A percentile compares a stretch with the other conserved stretches of the same genome.
Conservation (phyloP, 371 early-diverging fungal species). For the Mortierella sp. region DNA sequence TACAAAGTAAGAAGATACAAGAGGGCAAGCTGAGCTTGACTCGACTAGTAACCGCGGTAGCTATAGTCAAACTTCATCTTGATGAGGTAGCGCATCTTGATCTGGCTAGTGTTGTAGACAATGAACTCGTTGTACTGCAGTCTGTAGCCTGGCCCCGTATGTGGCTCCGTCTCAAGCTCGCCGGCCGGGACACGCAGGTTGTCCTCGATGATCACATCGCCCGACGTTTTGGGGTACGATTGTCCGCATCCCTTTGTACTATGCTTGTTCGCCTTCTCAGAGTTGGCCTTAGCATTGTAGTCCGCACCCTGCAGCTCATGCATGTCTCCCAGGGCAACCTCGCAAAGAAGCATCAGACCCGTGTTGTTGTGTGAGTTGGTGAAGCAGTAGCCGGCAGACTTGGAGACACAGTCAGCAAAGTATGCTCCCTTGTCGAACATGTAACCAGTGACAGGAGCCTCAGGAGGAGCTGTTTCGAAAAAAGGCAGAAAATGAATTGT, state of each 20-base stretch:
- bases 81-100: slow-evolving; percentile 71
- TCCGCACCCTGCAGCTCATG: slow-evolving; percentile 61
- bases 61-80: slow-evolving; percentile 64
- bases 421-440: slow-evolving; percentile 84
- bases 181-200: slow-evolving; percentile 42
- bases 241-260: slow-evolving; percentile 71
- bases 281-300: slow-evolving; percentile 65
- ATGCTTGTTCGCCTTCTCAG: slow-evolving; percentile 59
- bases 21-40: background rate
- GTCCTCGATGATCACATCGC: slow-evolving; percentile 40
- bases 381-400: slow-evolving; percentile 78
- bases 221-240: slow-evolving; percentile 64
- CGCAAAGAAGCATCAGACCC: slow-evolving; percentile 74
- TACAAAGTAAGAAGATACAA: background rate
- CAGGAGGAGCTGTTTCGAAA: slow-evolving; percentile 65
- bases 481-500: background rate
- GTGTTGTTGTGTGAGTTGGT: slow-evolving; percentile 50
- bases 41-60: slow-evolving; percentile 7
- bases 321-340: slow-evolving; percentile 74
- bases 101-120: slow-evolving; percentile 71
- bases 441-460: slow-evolving; percentile 76
- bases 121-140: slow-evolving; percentile 67
- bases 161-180: slow-evolving; percentile 22
- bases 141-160: background rate
- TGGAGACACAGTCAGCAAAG: slow-evolving; percentile 79